Percentiles rank a stretch among this genome's conserved stretches.
Conservation (phyloP, 2,329 filamentous ascomycete species). For the Colletotrichum liriopes region DNA sequence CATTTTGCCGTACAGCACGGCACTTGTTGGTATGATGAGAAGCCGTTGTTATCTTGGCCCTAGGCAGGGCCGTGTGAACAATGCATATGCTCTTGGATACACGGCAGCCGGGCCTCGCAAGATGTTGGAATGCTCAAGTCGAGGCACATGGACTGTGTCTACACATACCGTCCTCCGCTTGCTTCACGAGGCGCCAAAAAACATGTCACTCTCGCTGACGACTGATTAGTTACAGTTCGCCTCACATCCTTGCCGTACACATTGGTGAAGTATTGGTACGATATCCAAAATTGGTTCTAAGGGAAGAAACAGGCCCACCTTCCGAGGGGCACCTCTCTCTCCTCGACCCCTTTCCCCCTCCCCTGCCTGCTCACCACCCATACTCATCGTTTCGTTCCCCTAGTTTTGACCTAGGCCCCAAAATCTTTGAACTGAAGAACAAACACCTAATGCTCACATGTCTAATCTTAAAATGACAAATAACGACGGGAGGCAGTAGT, state of each 20-base stretch:
- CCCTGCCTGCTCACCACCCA: neutral
- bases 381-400: neutral
- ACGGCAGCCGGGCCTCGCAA: neutral
- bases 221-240: neutral
- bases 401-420: neutral
- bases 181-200: neutral
- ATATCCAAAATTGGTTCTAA: neutral
- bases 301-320: neutral
- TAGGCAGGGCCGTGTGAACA: neutral
- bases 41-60: too few species aligned
- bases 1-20: neutral
- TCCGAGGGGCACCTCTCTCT: neutral
- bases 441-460: neutral
- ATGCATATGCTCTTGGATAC: neutral
- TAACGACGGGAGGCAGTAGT: neutral
- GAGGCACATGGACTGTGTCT: neutral
- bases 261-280: neutral
- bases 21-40: neutral
- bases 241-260: neutral
- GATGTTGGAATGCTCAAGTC: neutral
- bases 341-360: neutral
- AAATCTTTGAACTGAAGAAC: neutral
- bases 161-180: neutral
- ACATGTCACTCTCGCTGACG: neutral
- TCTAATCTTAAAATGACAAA: slow-evolving; percentile 21